Percentiles rank a stretch among this genome's conserved stretches.
Conservation (phyloP, 1,284 basidiomycete genomes). For the Mycena sp. region DNA sequence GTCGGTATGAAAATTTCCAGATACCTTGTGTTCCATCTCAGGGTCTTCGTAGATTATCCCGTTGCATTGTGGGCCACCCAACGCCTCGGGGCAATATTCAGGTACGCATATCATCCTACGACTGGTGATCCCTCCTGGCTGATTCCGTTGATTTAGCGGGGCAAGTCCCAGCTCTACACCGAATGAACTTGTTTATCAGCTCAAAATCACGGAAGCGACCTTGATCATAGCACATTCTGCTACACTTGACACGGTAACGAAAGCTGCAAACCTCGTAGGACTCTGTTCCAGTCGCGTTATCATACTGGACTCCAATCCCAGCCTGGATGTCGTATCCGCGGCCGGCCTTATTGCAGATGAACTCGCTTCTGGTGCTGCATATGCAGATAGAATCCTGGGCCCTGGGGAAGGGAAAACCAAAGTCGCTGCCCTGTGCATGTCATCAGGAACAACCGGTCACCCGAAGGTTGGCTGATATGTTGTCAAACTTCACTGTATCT, state of each 20-base stretch:
- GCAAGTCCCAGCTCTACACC: slow-evolving; percentile 74
- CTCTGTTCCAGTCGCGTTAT: slow-evolving; percentile 62
- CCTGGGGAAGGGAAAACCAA: slow-evolving; percentile 50
- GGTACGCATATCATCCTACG: slow-evolving; percentile 37
- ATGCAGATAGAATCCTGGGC: slow-evolving; percentile 42
- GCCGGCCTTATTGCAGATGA: slow-evolving; percentile 34
- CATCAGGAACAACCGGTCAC: slow-evolving; percentile 65
- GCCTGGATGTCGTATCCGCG: slow-evolving; percentile 33
- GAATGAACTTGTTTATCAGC: slow-evolving; percentile 69
- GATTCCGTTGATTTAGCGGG: slow-evolving; percentile 39
- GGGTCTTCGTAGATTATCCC: slow-evolving; percentile 65
- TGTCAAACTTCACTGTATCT: background rate
- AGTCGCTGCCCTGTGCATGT: slow-evolving; percentile 76
- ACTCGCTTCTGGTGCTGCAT: background rate
- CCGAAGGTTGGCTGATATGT: slow-evolving; percentile 45
- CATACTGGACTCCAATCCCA: slow-evolving; percentile 47
- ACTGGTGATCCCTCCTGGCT: background rate
- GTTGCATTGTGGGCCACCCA: slow-evolving; percentile 76
- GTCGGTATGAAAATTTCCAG: slow-evolving; percentile 51
- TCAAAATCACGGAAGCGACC: slow-evolving; percentile 58
- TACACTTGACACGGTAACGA: slow-evolving; percentile 56
- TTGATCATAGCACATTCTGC: slow-evolving; percentile 68
- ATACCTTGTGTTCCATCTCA: background rate
- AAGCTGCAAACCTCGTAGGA: slow-evolving; percentile 62
- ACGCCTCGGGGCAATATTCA: slow-evolving; percentile 72